Evolutionary conservation across 116 monocot species (phyloP).

Genomic region (Posidonia oceanica): DNA sequence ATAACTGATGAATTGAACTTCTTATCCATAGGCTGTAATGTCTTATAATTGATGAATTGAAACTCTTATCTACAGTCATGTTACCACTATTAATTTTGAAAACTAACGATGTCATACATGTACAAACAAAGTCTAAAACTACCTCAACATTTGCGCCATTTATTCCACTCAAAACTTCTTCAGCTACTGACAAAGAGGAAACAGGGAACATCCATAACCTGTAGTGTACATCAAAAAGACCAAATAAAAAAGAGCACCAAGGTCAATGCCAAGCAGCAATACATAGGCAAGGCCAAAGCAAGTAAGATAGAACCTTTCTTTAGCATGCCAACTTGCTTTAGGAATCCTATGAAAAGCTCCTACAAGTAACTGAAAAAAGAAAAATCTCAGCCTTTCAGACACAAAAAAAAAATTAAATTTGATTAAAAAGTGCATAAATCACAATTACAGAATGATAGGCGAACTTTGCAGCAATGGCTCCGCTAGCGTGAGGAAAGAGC

Average conservation of each 20-base stretch:
- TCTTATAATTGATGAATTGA: no score
- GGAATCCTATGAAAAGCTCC: conserved; percentile 66
- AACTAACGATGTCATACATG: no score
- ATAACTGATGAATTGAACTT: no score
- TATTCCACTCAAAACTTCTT: conserved; percentile 51
- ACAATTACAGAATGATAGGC: conserved; percentile 58
- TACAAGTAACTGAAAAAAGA: conserved; percentile 36
- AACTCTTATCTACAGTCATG: no score
- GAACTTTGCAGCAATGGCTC: conserved; percentile 84
- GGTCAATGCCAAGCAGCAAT: not conserved
- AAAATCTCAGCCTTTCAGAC: not conserved
- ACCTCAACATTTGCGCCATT: conserved; percentile 55
- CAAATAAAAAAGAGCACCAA: not conserved
- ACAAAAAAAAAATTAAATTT: not conserved
- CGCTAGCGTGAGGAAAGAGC: conserved; percentile 63
- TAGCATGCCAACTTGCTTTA: conserved; percentile 67
- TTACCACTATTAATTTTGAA: no score
- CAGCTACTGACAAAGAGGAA: conserved; percentile 50
- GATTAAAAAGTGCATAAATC: conserved; percentile 1
- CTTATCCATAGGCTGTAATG: no score
- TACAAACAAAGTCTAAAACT: not conserved
- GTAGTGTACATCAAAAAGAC: conserved; percentile 25
- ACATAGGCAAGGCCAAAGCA: not conserved
- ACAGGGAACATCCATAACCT: conserved; percentile 87
- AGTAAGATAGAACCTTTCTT: conserved; percentile 60